Evolutionary conservation across 768 basidiomycete genomes (phyloP).

Genomic region (Leccinum longicurvipes): DNA sequence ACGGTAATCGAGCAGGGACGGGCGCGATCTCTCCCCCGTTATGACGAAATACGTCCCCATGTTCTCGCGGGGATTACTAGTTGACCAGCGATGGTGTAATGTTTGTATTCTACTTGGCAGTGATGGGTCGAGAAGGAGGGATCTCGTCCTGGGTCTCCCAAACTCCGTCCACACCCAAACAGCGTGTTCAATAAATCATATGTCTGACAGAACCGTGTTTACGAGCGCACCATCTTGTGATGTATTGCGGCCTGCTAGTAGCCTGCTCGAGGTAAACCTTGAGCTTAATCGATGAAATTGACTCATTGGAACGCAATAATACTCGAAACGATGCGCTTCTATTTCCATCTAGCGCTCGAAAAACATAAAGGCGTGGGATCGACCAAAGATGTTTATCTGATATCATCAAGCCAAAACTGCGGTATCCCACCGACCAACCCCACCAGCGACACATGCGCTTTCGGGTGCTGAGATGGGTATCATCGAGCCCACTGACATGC

Average conservation of each 20-base stretch:
- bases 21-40: slow-evolving; percentile 10
- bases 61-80: not conserved
- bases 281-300: not conserved
- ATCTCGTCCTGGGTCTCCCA: not conserved
- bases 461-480: slow-evolving; percentile 43
- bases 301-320: not conserved
- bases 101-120: not conserved
- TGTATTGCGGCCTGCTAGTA: not conserved
- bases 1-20: not conserved
- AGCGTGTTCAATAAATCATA: slow-evolving; percentile 6
- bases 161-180: slow-evolving; percentile 16
- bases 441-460: slow-evolving; percentile 63
- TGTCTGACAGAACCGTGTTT: not conserved
- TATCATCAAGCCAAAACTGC: not conserved
- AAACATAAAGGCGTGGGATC: slow-evolving; percentile 1
- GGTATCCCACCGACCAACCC: slow-evolving; percentile 49
- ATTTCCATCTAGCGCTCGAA: not conserved
- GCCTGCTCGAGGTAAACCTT: not conserved
- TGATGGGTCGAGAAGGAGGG: not conserved
- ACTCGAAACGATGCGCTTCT: not conserved
- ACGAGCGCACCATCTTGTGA: not conserved
- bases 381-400: not conserved
- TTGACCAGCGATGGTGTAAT: not conserved
- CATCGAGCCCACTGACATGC: slow-evolving; percentile 44
- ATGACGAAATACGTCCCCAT: not conserved